Base-by-base conservation (phyloP, 495 filamentous ascomycete genomes). In the Podospora fimiseda region DNA sequence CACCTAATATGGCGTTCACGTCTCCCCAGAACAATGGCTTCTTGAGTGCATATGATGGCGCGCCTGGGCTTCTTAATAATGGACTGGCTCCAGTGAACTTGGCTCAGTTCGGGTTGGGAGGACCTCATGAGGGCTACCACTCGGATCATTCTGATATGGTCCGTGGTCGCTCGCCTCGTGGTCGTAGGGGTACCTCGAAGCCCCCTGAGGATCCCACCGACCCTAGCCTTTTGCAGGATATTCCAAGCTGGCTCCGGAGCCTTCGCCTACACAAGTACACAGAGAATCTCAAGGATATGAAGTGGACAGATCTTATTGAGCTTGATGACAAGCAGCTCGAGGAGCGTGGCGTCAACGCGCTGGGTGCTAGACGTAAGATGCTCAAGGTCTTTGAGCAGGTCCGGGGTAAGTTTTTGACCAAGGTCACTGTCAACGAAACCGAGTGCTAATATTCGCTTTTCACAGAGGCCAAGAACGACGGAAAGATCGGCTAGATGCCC, bases 381-480 rank as follows among this genome's bases (percentile, higher is more conserved):
- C 74, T 98, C 42, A 98, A 98, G 82, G 93, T 95, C 22, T 96
- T 96, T 70, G 91, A 94, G 62, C 92, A 97, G 75, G 91, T 98
- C 63, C 87, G 84, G 62, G 90, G 77, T 79, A 69, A 58, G 62
- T 67, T 15, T 38, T 18, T 13, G 18, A 14, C 1, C 0, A 41
- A 0, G 15, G 9, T 53, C 9, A 5, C 33, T 16, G 38, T 27
- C 5, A 38, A 9, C 15, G 20, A 6, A 11, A 27, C 20, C 2
- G 3, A 14, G 51, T 42, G 44, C 56, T 64, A 42, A 65, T 52
- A 3, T 3, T 1, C 7, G n/a, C n/a, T 9, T 27, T 19, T 6
- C n/a, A 43, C 56, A 66, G 63, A 66, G 40, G 63, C 63, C 36
- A 59, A 57, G 30, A 59, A 58, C 20, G 63, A 66, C 0, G 63